Evolutionary conservation across 2,329 filamentous ascomycete species (phyloP), one percentile per base, ranked within the genome.

Genomic region (Xylaria sp.): DNA sequence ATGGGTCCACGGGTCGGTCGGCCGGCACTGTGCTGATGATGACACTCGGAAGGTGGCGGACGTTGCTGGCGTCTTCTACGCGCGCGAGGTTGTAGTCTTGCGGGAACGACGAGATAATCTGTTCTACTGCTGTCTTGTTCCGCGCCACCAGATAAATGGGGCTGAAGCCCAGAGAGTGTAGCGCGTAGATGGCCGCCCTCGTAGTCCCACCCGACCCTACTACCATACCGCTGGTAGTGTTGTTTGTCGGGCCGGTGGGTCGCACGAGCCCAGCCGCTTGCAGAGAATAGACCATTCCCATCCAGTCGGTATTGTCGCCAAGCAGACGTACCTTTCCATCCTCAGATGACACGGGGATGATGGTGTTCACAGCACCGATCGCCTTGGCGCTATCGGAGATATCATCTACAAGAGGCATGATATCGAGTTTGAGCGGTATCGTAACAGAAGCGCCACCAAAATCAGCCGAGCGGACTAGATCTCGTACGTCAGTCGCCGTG

Each of bases 391-490:
- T 90, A 34, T 90, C 87, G 0, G 93, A 91, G 66, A 97, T 84
- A 61, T 91, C 89, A 77, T 98, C 94, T 15, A 99, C 83, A 5
- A 95, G 81, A 0, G 87, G 85, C 82, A 97, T 93, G 66, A 98
- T 89, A 73, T 97, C 93, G 34, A 96, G 84, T 82, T 99, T 99
- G 63, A 99, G 84, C 0, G 96, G 96, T 59, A 99, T 98, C 0
- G 96, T 99, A 53, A 99, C 93, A 3, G 94, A 97, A 3, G 93
- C 95, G 66, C 96, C 96, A 8, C 96, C 96, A 77, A 99, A 99
- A 72, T 91, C 85, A 0, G 90, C 83, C 0, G 89, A 82, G 8
- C 87, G 87, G 67, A 99, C 90, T 58, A 93, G 81, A 2, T 87
- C 82, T 71, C 84, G 82, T 3, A 97, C 83, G 41, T 91, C 85